phyloP scores from a whole-genome alignment of 495 filamentous ascomycete species.

The Staphylotrichum longicolle region DNA sequence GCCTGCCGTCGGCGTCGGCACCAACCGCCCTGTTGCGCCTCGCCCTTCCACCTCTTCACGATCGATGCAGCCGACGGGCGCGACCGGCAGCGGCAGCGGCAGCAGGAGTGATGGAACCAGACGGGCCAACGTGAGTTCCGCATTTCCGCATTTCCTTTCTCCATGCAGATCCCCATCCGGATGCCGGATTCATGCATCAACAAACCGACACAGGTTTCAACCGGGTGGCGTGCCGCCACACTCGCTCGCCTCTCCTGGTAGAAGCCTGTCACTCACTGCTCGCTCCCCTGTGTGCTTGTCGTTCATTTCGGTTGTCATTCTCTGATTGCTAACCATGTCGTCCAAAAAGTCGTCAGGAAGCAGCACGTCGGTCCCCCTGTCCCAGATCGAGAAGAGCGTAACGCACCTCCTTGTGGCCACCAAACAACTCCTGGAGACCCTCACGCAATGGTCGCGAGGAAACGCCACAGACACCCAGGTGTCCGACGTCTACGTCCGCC shows the following conservation, averaged over 20 bases:
- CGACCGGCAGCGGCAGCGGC: conserved; percentile 26
- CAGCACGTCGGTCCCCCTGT: conserved; percentile 55
- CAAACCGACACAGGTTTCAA: conserved; percentile 2
- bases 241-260: too few relatives aligned
- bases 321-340: conserved; percentile 19
- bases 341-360: conserved; percentile 43
- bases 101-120: conserved; percentile 37
- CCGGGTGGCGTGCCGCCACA: background rate
- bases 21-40: conserved; percentile 39
- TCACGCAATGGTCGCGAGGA: conserved; percentile 94
- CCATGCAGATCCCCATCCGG: conserved; percentile 28
- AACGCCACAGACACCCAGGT: conserved; percentile 89
- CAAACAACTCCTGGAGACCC: conserved; percentile 93
- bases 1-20: conserved; percentile 38
- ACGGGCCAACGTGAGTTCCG: conserved; percentile 52
- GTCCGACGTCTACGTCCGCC: conserved; percentile 93
- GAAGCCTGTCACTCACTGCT: background rate
- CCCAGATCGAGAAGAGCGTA: conserved; percentile 96
- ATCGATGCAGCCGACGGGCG: conserved; percentile 24
- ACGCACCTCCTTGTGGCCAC: conserved; percentile 96
- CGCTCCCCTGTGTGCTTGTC: too few relatives aligned
- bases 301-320: background rate
- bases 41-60: conserved; percentile 45
- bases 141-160: conserved; percentile 17
- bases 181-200: conserved; percentile 17